Conservation (phyloP, 345 rosid species). For the Populus nigra region DNA sequence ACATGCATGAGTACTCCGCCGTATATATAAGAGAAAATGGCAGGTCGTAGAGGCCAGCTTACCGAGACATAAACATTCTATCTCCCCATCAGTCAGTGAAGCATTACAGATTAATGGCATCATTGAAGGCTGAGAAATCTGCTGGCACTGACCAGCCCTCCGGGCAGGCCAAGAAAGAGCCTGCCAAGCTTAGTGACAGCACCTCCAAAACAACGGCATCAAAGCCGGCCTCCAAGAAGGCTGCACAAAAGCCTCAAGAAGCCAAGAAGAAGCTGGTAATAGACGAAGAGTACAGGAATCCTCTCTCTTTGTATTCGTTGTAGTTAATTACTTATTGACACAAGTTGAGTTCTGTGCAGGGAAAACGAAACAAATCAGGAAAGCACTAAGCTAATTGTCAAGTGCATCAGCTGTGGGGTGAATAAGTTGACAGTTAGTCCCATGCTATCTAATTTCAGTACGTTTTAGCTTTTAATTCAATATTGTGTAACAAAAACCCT, state of each 20-base stretch:
- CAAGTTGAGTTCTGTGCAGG: not conserved
- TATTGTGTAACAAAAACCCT: not conserved
- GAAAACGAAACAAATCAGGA: slow-evolving; percentile 24
- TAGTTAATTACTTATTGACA: not conserved
- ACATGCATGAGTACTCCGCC: not conserved
- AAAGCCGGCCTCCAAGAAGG: slow-evolving; percentile 45
- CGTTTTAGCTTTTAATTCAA: too few species aligned
- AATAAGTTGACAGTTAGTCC: not conserved
- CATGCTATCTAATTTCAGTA: not conserved
- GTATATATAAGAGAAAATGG: not conserved
- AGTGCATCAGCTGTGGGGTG: not conserved
- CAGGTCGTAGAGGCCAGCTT: not conserved
- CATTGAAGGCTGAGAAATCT: slow-evolving; percentile 42
- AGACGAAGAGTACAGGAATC: not conserved
- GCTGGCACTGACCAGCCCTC: slow-evolving; percentile 34
- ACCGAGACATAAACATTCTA: not conserved
- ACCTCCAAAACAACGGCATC: slow-evolving; percentile 31
- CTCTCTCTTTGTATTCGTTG: not conserved
- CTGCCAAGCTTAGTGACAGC: slow-evolving; percentile 24
- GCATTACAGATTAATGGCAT: slow-evolving; percentile 24
- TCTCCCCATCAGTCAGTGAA: not conserved
- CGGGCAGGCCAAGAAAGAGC: slow-evolving; percentile 41
- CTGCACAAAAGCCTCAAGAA: slow-evolving; percentile 43
- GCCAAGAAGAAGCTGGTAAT: slow-evolving; percentile 48
- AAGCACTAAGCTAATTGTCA: slow-evolving; percentile 1